phyloP scores from a whole-genome alignment of 352 stramenopile genomes.

The Phytophthora pluvialis region DNA sequence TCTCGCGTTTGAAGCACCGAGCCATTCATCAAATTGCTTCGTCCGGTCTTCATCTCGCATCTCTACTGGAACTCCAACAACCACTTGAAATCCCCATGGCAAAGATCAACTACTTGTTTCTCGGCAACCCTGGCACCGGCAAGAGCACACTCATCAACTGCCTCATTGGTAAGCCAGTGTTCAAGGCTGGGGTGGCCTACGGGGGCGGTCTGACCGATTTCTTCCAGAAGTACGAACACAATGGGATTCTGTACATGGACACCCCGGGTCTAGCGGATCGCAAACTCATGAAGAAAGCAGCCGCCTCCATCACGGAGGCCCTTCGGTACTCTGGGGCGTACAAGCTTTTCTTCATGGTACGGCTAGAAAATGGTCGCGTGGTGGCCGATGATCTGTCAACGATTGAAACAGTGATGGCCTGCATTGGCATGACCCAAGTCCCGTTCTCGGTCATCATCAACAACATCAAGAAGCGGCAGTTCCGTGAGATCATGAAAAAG shows the following conservation, averaged over 20 bases:
- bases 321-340: too few species aligned
- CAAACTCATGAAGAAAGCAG: neutral
- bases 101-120: conserved; percentile 17
- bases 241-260: conserved; percentile 23
- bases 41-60: too few species aligned
- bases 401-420: too few species aligned
- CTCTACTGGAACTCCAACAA: too few species aligned
- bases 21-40: too few species aligned
- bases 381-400: neutral
- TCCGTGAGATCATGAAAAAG: too few species aligned
- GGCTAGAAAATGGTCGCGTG: neutral
- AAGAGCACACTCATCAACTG: conserved; percentile 42
- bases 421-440: too few species aligned
- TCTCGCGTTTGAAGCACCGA: too few species aligned
- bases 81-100: too few species aligned
- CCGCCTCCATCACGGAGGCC: neutral
- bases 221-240: conserved; percentile 17
- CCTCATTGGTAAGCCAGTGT: conserved; percentile 9
- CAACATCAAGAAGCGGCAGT: too few species aligned
- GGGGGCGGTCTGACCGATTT: conserved; percentile 16
- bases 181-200: conserved; percentile 15
- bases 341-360: neutral
- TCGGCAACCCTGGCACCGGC: conserved; percentile 28
- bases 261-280: neutral
- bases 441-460: too few species aligned